A percentile compares a stretch with the other conserved stretches of the same genome.
Evolutionary conservation across 352 stramenopile genomes (phyloP).

Genomic region (Globisporangium uncinulatum): DNA sequence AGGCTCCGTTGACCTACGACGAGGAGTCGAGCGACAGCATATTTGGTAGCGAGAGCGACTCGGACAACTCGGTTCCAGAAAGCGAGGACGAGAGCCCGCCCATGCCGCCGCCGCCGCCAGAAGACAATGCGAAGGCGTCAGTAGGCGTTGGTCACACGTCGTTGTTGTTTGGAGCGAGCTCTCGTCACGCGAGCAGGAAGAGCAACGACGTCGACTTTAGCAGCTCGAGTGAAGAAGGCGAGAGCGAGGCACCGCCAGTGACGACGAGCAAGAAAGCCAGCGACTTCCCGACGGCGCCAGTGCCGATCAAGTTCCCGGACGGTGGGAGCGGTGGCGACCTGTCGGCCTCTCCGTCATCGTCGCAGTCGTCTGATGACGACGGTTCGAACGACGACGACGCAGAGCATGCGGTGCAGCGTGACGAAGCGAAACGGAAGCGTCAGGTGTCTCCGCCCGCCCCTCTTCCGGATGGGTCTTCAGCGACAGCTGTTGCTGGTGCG

Average conservation of each 20-base stretch:
- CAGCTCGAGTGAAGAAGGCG: conserved; percentile 37
- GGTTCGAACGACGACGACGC: conserved; percentile 12
- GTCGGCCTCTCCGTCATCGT: conserved; percentile 28
- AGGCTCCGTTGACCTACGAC: conserved; percentile 51
- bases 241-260: conserved; percentile 12
- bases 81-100: conserved; percentile 35
- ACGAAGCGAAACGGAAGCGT: conserved; percentile 18
- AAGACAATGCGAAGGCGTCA: conserved; percentile 14
- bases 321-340: conserved; percentile 12
- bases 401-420: conserved; percentile 10
- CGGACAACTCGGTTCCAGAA: conserved; percentile 34
- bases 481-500: neutral
- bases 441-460: neutral
- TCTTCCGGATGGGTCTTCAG: neutral
- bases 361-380: neutral
- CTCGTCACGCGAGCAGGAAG: conserved; percentile 27
- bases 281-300: conserved; percentile 1
- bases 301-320: conserved; percentile 3
- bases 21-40: conserved; percentile 86
- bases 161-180: conserved; percentile 4
- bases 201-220: conserved; percentile 52
- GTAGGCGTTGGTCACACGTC: conserved; percentile 6
- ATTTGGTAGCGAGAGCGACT: conserved; percentile 74
- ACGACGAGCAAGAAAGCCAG: neutral
- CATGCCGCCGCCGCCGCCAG: conserved; percentile 27